These are phyloP conservation scores for Omphalotus guepiniiformis DNA, from an alignment of 768 basidiomycete genomes.

Conservation along the genomic window DNA sequence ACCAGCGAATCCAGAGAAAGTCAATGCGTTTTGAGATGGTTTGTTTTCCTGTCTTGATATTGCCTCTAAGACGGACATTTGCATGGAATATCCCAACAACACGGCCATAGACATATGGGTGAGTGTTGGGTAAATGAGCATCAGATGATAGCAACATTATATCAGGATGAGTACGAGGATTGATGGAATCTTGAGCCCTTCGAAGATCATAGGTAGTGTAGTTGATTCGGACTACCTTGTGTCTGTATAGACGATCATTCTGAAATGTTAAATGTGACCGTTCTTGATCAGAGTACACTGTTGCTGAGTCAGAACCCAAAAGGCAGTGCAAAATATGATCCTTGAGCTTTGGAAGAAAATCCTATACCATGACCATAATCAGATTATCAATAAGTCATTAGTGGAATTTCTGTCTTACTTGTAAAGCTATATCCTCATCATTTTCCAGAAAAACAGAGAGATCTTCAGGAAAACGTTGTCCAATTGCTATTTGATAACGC, in stretches of 20 bases:
- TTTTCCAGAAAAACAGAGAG: conserved; percentile 10
- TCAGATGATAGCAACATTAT: conserved; percentile 23
- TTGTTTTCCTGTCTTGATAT: not conserved
- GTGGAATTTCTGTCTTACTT: conserved; percentile 12
- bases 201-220: conserved; percentile 34
- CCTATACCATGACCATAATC: not conserved
- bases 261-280: conserved; percentile 14
- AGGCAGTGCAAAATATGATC: not conserved
- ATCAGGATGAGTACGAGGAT: conserved; percentile 27
- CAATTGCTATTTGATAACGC: conserved; percentile 21
- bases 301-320: not conserved
- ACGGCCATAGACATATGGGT: conserved; percentile 28
- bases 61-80: conserved; percentile 13
- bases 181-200: conserved; percentile 30
- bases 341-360: not conserved
- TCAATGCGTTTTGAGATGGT: conserved; percentile 15
- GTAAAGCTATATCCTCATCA: conserved; percentile 24
- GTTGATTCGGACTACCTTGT: conserved; percentile 26
- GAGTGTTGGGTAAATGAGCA: not conserved
- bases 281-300: not conserved
- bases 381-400: not conserved
- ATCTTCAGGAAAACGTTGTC: conserved; percentile 9
- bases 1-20: conserved; percentile 26
- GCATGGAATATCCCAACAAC: conserved; percentile 28
- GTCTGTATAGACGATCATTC: conserved; percentile 19